Evolutionary conservation across 2,329 filamentous ascomycete species (phyloP).

Genomic region (Colletotrichum phormii): DNA sequence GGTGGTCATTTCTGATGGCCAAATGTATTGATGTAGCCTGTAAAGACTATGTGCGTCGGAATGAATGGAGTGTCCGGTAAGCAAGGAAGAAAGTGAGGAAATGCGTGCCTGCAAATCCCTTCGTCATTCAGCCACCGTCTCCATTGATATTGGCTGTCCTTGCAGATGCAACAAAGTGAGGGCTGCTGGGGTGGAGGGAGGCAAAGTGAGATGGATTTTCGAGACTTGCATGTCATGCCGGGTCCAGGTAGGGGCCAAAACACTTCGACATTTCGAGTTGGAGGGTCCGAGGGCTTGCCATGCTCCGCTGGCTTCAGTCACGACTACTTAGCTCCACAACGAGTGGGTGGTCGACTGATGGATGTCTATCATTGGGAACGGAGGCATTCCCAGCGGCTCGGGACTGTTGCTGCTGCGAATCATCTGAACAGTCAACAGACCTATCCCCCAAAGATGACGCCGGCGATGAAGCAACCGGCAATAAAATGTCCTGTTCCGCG

Average conservation of each 20-base stretch:
- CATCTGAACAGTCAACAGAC: conserved; percentile 5
- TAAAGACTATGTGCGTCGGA: not conserved
- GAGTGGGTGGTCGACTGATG: too few relatives aligned
- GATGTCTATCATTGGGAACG: too few relatives aligned
- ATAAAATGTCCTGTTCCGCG: conserved; percentile 1
- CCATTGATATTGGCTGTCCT: conserved; percentile 1
- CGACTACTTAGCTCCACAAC: not conserved
- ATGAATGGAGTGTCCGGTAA: not conserved
- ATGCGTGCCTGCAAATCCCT: conserved; percentile 2
- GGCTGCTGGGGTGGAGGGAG: conserved; percentile 3
- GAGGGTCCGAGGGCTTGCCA: too few relatives aligned
- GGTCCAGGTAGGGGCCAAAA: conserved; percentile 15
- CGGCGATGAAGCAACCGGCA: not conserved
- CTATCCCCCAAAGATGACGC: not conserved
- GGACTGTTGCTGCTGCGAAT: conserved; percentile 24
- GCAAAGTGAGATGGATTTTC: not conserved
- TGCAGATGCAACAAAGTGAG: conserved; percentile 13
- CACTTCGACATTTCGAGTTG: not conserved
- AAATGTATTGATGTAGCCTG: not conserved
- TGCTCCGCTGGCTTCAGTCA: too few relatives aligned
- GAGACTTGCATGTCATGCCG: conserved; percentile 13
- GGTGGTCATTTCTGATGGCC: not conserved
- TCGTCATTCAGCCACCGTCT: conserved; percentile 14
- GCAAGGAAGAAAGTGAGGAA: conserved; percentile 6
- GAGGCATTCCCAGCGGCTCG: not conserved